Evolutionary conservation across 805 yeast species (phyloP).

Genomic region (Ogataea kodamae): DNA sequence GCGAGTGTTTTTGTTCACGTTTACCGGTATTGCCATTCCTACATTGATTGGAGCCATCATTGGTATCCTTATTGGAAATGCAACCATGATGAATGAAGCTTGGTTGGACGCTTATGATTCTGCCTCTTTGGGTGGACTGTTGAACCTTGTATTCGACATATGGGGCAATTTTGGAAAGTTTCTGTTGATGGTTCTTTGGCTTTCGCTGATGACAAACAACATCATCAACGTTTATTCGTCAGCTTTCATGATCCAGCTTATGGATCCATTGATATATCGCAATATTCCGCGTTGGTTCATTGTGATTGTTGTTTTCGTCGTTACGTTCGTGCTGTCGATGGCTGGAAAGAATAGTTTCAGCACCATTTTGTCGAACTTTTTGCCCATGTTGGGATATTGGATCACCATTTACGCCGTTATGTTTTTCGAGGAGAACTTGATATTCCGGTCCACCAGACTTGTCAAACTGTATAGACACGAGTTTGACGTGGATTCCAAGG

Average conservation of each 20-base stretch:
- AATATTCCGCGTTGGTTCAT: conserved; percentile 76
- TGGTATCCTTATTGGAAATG: conserved; percentile 68
- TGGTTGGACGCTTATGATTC: conserved; percentile 56
- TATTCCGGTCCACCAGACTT: conserved; percentile 56
- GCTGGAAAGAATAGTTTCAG: conserved; percentile 74
- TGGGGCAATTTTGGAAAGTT: conserved; percentile 83
- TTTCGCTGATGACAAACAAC: conserved; percentile 78
- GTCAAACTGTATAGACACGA: conserved; percentile 40
- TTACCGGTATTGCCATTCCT: conserved; percentile 64
- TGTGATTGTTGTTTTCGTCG: conserved; percentile 57
- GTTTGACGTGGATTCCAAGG: conserved; percentile 32
- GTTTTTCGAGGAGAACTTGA: conserved; percentile 64
- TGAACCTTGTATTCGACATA: conserved; percentile 57
- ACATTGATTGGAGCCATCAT: conserved; percentile 71
- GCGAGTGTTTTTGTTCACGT: conserved; percentile 57
- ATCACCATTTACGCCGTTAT: conserved; percentile 74
- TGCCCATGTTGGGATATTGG: conserved; percentile 94
- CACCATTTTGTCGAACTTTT: conserved; percentile 69
- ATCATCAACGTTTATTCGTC: conserved; percentile 78
- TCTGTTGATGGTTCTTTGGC: conserved; percentile 60
- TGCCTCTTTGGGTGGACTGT: conserved; percentile 73
- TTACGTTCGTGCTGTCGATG: conserved; percentile 67
- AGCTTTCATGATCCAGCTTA: conserved; percentile 71
- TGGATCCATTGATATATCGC: conserved; percentile 47
- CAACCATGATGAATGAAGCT: conserved; percentile 52